These are phyloP conservation scores for Amaranthus hypochondriacus DNA, from an alignment of 148 eudicot species.

Conservation along the genomic window DNA sequence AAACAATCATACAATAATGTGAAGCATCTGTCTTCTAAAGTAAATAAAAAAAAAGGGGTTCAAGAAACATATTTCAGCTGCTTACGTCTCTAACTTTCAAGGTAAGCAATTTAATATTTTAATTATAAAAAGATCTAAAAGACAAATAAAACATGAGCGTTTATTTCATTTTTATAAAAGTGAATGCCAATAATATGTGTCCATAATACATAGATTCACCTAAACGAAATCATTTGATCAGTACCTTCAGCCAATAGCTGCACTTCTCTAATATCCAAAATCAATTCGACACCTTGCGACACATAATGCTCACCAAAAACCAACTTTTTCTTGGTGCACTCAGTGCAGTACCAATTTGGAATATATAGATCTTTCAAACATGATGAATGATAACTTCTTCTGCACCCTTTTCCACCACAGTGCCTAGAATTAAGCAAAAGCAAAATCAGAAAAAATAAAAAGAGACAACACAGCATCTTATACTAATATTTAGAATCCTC, in stretches of 20 bases:
- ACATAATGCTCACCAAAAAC: slow-evolving; percentile 50
- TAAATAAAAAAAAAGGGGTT: neutral
- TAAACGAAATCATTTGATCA: neutral
- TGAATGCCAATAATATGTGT: neutral
- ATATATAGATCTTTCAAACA: slow-evolving; percentile 46
- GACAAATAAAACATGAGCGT: neutral
- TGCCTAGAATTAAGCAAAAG: slow-evolving; percentile 34
- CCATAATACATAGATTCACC: neutral
- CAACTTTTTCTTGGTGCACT: slow-evolving; percentile 44
- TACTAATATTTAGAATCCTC: neutral
- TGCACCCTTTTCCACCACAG: slow-evolving; percentile 63
- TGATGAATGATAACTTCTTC: slow-evolving; percentile 46
- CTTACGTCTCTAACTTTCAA: neutral
- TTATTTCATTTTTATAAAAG: no score
- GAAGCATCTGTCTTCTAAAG: neutral
- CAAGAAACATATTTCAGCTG: neutral
- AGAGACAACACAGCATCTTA: neutral
- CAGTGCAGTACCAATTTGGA: slow-evolving; percentile 40
- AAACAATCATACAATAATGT: slow-evolving; percentile 15
- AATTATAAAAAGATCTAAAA: neutral
- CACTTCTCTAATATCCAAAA: slow-evolving; percentile 67
- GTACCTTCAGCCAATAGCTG: slow-evolving; percentile 22
- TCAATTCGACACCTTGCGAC: slow-evolving; percentile 57
- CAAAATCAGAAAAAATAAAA: neutral
- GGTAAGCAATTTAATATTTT: neutral